Conservation (phyloP, 306 rosid species). For the Mucuna pruriens region DNA sequence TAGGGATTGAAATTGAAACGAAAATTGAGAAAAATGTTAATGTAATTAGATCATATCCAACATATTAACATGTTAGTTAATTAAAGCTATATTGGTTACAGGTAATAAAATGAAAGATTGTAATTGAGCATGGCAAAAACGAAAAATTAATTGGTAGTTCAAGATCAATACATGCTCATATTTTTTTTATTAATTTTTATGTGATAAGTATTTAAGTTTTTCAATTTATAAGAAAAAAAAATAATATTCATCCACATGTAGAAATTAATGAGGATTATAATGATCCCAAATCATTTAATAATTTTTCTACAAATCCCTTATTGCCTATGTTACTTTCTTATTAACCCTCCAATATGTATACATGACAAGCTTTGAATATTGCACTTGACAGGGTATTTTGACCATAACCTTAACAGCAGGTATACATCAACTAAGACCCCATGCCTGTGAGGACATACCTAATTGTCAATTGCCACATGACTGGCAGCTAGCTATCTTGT, state of each 20-base stretch:
- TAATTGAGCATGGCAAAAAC: no score
- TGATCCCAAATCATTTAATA: no score
- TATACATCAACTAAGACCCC: slow-evolving; percentile 59
- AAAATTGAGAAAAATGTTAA: not conserved
- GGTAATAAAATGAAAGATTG: not conserved
- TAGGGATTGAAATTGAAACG: not conserved
- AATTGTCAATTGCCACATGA: slow-evolving; percentile 52
- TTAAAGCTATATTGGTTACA: no score
- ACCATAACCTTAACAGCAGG: slow-evolving; percentile 70
- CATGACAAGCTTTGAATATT: slow-evolving; percentile 11
- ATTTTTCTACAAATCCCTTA: not conserved
- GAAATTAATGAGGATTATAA: no score
- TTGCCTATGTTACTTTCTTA: not conserved
- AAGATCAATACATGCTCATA: no score
- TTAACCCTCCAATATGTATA: not conserved
- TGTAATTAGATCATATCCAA: no score
- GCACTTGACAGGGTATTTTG: slow-evolving; percentile 67
- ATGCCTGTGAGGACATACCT: slow-evolving; percentile 43
- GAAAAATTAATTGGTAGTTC: no score
- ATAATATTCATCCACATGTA: no score
- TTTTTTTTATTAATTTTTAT: no score
- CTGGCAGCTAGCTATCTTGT: slow-evolving; percentile 74
- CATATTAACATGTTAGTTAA: no score
- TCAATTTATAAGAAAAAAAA: no score
- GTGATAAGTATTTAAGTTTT: no score